Evolutionary conservation across 1,284 basidiomycete genomes (phyloP).

Genomic region (Ganoderma boninense): DNA sequence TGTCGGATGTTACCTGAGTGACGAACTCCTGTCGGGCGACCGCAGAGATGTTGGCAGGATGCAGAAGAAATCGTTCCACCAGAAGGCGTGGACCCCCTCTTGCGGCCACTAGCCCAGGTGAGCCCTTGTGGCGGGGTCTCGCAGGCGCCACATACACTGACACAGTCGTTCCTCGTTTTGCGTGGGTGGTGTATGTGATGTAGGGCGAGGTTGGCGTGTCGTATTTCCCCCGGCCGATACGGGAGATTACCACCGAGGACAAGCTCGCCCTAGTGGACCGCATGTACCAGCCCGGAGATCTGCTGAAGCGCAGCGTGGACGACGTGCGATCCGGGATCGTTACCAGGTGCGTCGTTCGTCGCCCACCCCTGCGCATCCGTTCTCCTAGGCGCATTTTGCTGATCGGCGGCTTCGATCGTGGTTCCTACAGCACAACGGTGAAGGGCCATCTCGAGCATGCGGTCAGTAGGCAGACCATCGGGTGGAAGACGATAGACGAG

Average conservation of each 20-base stretch:
- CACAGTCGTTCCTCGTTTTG: neutral
- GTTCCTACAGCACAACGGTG: slow-evolving; percentile 55
- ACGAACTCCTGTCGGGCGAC: neutral
- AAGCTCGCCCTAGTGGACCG: slow-evolving; percentile 82
- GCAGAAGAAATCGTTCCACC: slow-evolving; percentile 68
- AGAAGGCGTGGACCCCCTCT: slow-evolving; percentile 68
- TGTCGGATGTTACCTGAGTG: slow-evolving; percentile 11
- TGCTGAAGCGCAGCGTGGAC: slow-evolving; percentile 82
- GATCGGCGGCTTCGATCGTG: neutral
- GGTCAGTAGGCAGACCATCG: slow-evolving; percentile 69
- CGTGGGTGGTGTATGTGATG: neutral
- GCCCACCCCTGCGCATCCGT: neutral
- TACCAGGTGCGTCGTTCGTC: slow-evolving; percentile 40
- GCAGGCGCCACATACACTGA: neutral
- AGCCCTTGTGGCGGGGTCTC: slow-evolving; percentile 4
- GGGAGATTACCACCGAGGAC: slow-evolving; percentile 78
- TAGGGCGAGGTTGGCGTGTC: slow-evolving; percentile 86
- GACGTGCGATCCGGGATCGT: slow-evolving; percentile 85
- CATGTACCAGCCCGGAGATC: slow-evolving; percentile 81
- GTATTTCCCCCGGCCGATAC: slow-evolving; percentile 64
- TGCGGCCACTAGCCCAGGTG: slow-evolving; percentile 71
- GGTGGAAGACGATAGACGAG: slow-evolving; percentile 70
- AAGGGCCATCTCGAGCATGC: slow-evolving; percentile 79
- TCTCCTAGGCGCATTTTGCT: neutral
- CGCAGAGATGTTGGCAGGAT: slow-evolving; percentile 84